A percentile compares a stretch with the other conserved stretches of the same genome.
Conservation (phyloP, 208 protist species). For the Giardia duodenalis region DNA sequence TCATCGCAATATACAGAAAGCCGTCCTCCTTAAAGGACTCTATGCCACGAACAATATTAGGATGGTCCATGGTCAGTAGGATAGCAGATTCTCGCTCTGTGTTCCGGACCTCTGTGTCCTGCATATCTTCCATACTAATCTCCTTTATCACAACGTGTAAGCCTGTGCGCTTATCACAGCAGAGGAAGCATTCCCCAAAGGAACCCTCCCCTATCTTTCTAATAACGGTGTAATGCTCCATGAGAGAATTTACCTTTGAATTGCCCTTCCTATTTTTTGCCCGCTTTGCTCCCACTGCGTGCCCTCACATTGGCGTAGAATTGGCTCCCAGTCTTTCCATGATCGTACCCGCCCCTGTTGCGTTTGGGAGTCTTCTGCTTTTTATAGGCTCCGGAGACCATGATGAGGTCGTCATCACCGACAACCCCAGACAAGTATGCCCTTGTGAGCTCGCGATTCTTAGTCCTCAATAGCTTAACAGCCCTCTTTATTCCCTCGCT, state of each 20-base stretch:
- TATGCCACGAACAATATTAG: background rate
- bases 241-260: too few relatives aligned
- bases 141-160: background rate
- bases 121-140: background rate
- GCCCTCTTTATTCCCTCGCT: background rate
- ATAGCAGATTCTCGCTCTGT: background rate
- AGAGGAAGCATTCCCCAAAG: background rate
- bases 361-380: conserved; percentile 12
- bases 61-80: background rate
- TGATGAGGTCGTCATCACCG: conserved; percentile 35
- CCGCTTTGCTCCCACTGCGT: background rate
- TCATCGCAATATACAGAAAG: background rate
- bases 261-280: too few relatives aligned
- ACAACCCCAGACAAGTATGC: background rate
- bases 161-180: background rate
- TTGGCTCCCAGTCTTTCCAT: conserved; percentile 18
- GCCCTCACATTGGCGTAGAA: background rate
- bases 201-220: background rate
- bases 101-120: background rate
- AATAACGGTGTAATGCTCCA: background rate
- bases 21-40: background rate
- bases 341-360: background rate
- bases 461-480: conserved; percentile 11
- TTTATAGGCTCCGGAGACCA: conserved; percentile 39
- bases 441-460: background rate